These are phyloP conservation scores for Isatis tinctoria DNA, from an alignment of 345 rosid genomes.

Conservation along the genomic window DNA sequence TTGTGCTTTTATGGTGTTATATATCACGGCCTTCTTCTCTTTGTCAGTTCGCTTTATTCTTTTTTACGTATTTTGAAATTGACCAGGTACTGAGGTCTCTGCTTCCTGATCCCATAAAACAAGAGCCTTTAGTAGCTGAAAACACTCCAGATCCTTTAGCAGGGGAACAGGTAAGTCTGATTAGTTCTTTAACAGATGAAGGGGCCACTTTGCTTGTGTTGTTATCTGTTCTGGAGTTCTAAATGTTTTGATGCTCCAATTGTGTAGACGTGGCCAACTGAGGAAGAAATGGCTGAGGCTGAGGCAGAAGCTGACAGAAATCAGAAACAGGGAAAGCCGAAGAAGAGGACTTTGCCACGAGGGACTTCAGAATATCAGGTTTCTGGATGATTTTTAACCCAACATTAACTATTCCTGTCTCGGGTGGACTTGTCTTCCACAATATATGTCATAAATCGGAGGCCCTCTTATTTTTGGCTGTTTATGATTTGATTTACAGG, in stretches of 20 bases:
- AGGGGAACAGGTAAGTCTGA: conserved; percentile 75
- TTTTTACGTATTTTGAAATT: conserved; percentile 1
- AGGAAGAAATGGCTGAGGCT: conserved; percentile 90
- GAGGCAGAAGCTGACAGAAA: conserved; percentile 31
- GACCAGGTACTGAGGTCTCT: conserved; percentile 57
- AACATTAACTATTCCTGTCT: background rate
- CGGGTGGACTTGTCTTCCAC: background rate
- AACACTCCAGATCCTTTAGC: conserved; percentile 83
- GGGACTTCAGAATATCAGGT: conserved; percentile 99
- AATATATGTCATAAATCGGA: background rate
- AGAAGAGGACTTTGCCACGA: conserved; percentile 64
- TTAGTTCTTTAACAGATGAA: background rate
- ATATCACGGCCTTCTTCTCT: background rate
- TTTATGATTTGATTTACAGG: conserved; percentile 45
- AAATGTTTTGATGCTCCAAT: conserved; percentile 20
- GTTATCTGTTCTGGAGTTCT: conserved; percentile 1
- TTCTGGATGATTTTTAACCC: conserved; percentile 2
- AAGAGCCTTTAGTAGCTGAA: conserved; percentile 75
- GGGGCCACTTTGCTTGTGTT: background rate
- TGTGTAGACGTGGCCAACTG: conserved; percentile 94
- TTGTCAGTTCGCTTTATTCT: background rate
- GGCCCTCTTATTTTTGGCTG: background rate
- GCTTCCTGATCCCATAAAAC: conserved; percentile 57
- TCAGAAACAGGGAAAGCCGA: conserved; percentile 50
- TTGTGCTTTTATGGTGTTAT: conserved; percentile 3